A percentile compares a stretch with the other conserved stretches of the same genome.
Conservation (phyloP, 345 rosid genomes). For the Salix viminalis region DNA sequence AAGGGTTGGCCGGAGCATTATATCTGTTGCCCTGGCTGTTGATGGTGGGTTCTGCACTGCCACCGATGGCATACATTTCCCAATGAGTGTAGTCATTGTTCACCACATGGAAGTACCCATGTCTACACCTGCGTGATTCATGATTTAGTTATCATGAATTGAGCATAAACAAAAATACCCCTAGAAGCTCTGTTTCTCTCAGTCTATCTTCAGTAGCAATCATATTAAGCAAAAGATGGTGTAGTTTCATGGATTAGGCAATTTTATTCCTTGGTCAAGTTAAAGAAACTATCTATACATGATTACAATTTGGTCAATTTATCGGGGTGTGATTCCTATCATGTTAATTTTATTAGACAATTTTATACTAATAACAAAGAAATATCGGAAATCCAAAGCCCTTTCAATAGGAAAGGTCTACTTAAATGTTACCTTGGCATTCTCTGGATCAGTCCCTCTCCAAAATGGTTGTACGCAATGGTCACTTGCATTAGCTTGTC, state of each 20-base stretch:
- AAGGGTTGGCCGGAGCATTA: conserved; percentile 65
- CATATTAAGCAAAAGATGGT: not conserved
- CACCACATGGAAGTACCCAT: conserved; percentile 92
- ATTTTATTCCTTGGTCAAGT: not conserved
- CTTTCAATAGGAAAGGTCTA: not conserved
- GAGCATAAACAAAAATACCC: not conserved
- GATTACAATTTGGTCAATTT: not conserved
- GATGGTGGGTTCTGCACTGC: conserved; percentile 87
- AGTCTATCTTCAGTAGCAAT: not conserved
- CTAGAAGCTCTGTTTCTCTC: too few species aligned
- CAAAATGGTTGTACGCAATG: conserved; percentile 92
- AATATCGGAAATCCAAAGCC: not conserved
- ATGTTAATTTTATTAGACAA: not conserved
- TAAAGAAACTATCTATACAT: not conserved
- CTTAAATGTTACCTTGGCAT: conserved; percentile 69
- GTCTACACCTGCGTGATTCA: conserved; percentile 67
- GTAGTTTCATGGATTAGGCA: not conserved
- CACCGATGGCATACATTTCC: conserved; percentile 99
- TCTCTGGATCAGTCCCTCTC: conserved; percentile 88
- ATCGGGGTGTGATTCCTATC: not conserved
- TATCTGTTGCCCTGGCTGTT: conserved; percentile 97
- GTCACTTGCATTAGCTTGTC: conserved; percentile 95
- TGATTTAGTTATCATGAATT: not conserved
- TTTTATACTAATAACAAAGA: not conserved
- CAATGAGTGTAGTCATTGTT: conserved; percentile 97